Base-by-base conservation (phyloP, 2,329 filamentous ascomycete genomes). In the Kalmusia sp. region DNA sequence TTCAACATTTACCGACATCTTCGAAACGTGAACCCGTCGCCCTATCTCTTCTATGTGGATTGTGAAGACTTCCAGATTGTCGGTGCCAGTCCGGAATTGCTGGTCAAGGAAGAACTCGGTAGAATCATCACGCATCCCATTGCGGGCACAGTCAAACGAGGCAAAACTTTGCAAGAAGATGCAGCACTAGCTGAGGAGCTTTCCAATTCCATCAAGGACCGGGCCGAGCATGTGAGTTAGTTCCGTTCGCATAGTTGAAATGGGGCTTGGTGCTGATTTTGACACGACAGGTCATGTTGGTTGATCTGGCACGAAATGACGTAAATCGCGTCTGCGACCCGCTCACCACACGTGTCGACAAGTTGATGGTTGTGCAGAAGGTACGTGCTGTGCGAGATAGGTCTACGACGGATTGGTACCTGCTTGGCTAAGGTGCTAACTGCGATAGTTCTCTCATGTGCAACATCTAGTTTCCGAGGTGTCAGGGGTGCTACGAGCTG, bases 1-100 rank as follows among this genome's bases (percentile, higher is more conserved):
- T 99, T 98, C 83, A 99, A 98, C 80, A 91, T 99, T 67, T 99
- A 98, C 82, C 87, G 93, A 49, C 92, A 96, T 73, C 84, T 99
- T 31, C 91, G 95, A 58, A 96, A 92, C n/a, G 91, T 98, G 69
- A 99, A 99, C 73, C 95, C 95, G 0, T 96, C 92, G 7, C 95
- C 95, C 0, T 99, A 99, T 76, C 86, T 99, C 30, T 99, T 99
- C 81, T 99, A 93, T 77, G 86, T 99, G 57, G 87, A 95, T 74
- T 98, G 93, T 77, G 84, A 85, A 55, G 89, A 91, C 69, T 98
- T 99, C 77, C 91, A 97, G 73, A 93, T 99, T 62, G 89, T 99
- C 11, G 95, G 95, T 54, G 95, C 95, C 33, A 96, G 91, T 52
- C 95, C 95, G 1, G 95, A 99, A 77, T 85, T 98, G 56, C 86